Conservation (phyloP, 2,329 filamentous ascomycete species). For the Colletotrichum scovillei region DNA sequence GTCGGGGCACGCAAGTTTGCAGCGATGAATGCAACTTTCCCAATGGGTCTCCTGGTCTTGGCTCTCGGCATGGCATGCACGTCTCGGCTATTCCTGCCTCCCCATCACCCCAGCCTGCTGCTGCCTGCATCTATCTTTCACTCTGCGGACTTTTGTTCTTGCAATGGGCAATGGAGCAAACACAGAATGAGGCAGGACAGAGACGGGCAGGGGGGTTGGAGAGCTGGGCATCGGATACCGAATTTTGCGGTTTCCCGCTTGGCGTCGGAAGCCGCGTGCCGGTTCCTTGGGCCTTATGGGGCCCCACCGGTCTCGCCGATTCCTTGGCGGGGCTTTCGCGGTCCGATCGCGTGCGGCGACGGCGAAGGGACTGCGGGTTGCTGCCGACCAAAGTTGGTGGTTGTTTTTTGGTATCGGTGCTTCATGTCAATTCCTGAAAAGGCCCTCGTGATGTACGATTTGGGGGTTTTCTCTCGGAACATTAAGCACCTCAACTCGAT, state of each 20-base stretch:
- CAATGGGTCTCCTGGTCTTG: background rate
- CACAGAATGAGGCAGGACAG: background rate
- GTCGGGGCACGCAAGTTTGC: background rate
- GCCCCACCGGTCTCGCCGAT: background rate
- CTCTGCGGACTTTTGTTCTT: background rate
- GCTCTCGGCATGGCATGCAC: background rate
- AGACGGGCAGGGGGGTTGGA: background rate
- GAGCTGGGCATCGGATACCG: background rate
- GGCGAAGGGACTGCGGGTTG: constrained; percentile 3
- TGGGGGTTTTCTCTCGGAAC: background rate
- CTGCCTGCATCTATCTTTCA: background rate
- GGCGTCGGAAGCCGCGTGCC: constrained; percentile 16
- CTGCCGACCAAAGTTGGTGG: background rate
- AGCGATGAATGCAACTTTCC: background rate
- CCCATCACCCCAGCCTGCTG: background rate
- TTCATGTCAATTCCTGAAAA: background rate
- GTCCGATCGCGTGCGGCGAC: constrained; percentile 16
- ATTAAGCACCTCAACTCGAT: background rate
- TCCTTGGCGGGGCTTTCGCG: constrained; percentile 19
- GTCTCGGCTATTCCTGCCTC: background rate
- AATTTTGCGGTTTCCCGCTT: constrained; percentile 17
- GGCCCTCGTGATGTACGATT: background rate
- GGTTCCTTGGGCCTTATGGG: background rate
- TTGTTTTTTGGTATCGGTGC: background rate
- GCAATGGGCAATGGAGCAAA: background rate